These are phyloP conservation scores for Pythium rhizo-oryzae DNA, from an alignment of 352 stramenopile genomes.

Conservation along the genomic window DNA sequence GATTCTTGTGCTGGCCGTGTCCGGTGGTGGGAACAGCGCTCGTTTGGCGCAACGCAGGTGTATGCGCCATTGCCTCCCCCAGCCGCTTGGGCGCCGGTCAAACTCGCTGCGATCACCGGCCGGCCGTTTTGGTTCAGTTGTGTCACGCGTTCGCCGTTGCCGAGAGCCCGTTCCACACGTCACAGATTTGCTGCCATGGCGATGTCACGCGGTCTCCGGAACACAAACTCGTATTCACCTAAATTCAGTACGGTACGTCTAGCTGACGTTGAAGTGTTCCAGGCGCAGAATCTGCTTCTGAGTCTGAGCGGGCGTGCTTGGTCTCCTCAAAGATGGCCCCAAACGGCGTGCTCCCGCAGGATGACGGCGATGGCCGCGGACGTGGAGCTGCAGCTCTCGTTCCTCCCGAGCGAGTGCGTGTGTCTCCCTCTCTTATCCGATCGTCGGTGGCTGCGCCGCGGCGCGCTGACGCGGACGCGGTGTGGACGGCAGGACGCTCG, in stretches of 20 bases:
- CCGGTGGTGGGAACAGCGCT: constrained; percentile 7
- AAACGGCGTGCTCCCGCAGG: neutral
- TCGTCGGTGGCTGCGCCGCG: neutral
- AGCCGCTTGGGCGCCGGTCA: neutral
- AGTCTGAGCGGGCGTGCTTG: neutral
- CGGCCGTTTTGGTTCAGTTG: neutral
- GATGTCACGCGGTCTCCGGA: neutral
- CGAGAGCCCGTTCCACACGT: neutral
- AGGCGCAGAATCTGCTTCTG: neutral
- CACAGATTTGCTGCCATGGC: neutral
- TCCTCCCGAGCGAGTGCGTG: constrained; percentile 52
- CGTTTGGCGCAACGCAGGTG: constrained; percentile 18
- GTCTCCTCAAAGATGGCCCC: neutral
- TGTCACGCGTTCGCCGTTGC: neutral
- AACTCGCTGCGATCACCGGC: too few species aligned
- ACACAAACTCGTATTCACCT: neutral
- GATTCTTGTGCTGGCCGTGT: constrained; percentile 30
- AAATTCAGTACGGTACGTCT: constrained; percentile 1
- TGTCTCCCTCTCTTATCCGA: neutral
- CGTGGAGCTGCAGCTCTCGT: constrained; percentile 46
- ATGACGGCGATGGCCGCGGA: neutral
- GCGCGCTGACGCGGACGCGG: neutral
- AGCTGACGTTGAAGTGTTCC: neutral
- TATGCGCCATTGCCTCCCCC: constrained; percentile 30
- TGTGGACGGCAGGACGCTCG: constrained; percentile 39